Evolutionary conservation across 2,329 filamentous ascomycete genomes (phyloP), one percentile per base, ranked within the genome.

Genomic region (Neofusicoccum umdonicola): DNA sequence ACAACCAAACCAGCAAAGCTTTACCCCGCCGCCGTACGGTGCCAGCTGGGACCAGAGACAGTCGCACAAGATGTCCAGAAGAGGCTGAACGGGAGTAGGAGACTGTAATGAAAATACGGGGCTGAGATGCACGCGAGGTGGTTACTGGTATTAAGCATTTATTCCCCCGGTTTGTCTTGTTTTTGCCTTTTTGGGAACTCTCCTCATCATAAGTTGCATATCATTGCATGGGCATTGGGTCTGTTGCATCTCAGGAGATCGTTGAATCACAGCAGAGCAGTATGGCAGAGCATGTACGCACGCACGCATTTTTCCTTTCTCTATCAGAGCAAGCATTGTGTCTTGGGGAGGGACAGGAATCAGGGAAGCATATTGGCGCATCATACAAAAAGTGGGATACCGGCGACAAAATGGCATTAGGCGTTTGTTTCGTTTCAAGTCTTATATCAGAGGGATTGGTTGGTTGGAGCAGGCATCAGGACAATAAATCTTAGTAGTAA

Each of bases 31-130:
- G 42, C 51, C 62, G 34, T 64, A 64, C 34, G 62, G 62, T 42
- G 62, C 62, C 17, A 39, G 31, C n/a, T 64, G 62, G 62, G 62
- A 64, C 19, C 51, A 54, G 34, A 57, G 47, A 42, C 51, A 64
- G 52, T 42, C 51, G 15, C 44, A 45, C 12, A 56, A 37, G 34
- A 42, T 41, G 44, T 35, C 56, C 4, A 37, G 56, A 12, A 47
- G 56, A 22, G 27, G 56, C 17, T 60, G n/a, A 60, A 19, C 5
- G 15, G 4, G 19, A 50, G 17, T 12, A 13, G n/a, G 45, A 37
- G 13, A 45, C 39, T 9, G 44, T 62, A 34, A 50, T 27, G 17
- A 31, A 31, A 31, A 31, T 4, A 31, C 27, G 17, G 27, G 22
- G 22, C 19, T 6, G 47, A 13, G 47, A 31, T 9, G 8, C 3